Conservation (phyloP, 2,329 filamentous ascomycete genomes). For the Beauveria asiatica region DNA sequence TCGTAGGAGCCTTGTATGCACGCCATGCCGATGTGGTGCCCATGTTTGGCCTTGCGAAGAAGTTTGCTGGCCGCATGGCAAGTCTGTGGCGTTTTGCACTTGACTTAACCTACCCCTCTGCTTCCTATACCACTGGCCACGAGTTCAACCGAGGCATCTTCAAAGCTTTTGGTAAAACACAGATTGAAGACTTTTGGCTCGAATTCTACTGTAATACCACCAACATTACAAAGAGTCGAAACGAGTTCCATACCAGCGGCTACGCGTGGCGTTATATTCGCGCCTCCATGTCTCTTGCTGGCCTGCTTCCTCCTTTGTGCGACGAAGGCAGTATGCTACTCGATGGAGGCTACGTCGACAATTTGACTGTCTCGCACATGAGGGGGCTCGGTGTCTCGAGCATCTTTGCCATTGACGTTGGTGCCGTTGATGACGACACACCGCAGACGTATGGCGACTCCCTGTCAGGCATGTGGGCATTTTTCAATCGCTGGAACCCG, state of each 20-base stretch:
- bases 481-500: constrained; percentile 94
- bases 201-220: constrained; percentile 99
- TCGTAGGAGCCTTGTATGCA: constrained; percentile 91
- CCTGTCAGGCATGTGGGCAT: constrained; percentile 89
- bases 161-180: constrained; percentile 93
- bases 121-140: constrained; percentile 94
- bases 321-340: constrained; percentile 96
- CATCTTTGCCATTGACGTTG: constrained; percentile 94
- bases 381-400: constrained; percentile 85
- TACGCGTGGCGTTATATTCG: constrained; percentile 97
- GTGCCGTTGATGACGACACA: constrained; percentile 81
- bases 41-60: constrained; percentile 94
- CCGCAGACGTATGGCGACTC: constrained; percentile 92
- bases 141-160: constrained; percentile 99
- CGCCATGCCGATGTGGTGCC: constrained; percentile 94
- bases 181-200: constrained; percentile 98
- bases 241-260: constrained; percentile 88
- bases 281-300: constrained; percentile 93
- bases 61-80: constrained; percentile 96
- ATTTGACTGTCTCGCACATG: constrained; percentile 95
- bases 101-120: constrained; percentile 91
- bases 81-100: constrained; percentile 98
- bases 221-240: constrained; percentile 89
- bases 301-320: constrained; percentile 84
- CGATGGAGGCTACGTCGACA: constrained; percentile 95